Percentiles rank a stretch among this genome's conserved stretches.
phyloP scores from a whole-genome alignment of 2,329 filamentous ascomycete species.

The Phaeosphaeria sp. region DNA sequence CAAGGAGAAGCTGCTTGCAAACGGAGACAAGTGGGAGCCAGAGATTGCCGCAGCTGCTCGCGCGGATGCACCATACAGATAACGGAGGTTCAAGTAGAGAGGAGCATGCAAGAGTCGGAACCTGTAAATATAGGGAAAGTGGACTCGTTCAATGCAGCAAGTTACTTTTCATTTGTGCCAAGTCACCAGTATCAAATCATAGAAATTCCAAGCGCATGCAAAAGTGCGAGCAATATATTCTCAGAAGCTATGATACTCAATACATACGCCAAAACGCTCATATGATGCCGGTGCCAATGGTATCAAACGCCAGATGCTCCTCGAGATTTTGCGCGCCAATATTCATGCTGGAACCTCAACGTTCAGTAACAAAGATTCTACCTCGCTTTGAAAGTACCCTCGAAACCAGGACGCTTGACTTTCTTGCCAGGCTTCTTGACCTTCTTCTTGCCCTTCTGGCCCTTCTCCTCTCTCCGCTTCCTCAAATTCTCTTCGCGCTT shows the following conservation, averaged over 20 bases:
- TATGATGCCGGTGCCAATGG: constrained; percentile 32
- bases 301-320: constrained; percentile 40
- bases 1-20: constrained; percentile 90
- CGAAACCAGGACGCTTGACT: constrained; percentile 65
- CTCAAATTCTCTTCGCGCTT: constrained; percentile 63
- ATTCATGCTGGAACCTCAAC: neutral
- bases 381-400: constrained; percentile 69
- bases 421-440: constrained; percentile 60
- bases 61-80: constrained; percentile 81
- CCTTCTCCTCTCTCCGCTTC: constrained; percentile 78
- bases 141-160: constrained; percentile 22
- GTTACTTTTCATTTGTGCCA: constrained; percentile 32
- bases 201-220: neutral
- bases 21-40: constrained; percentile 83
- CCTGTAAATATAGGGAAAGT: constrained; percentile 43
- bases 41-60: constrained; percentile 91
- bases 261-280: constrained; percentile 33
- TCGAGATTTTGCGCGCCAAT: constrained; percentile 21
- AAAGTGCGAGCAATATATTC: neutral
- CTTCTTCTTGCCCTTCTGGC: constrained; percentile 71
- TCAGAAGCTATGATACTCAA: constrained; percentile 30
- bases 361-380: constrained; percentile 8
- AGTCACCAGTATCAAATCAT: neutral
- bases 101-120: constrained; percentile 3
- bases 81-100: constrained; percentile 21